These are phyloP conservation scores for Panaeolus cyanescens DNA, from an alignment of 768 basidiomycete species.

Conservation along the genomic window DNA sequence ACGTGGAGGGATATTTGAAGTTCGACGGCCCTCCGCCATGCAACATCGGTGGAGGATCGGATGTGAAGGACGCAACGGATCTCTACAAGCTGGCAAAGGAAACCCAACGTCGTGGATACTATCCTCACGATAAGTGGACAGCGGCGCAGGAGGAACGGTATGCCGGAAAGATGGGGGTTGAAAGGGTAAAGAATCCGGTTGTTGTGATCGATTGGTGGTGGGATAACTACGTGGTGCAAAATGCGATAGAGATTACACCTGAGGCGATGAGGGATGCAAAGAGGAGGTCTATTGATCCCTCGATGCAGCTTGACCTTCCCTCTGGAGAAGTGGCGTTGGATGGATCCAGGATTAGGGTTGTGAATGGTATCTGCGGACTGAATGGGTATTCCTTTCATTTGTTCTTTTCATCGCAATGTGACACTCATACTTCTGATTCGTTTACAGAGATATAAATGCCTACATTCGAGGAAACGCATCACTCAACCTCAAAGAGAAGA, in stretches of 20 bases:
- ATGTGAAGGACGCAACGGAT: neutral
- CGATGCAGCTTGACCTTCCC: neutral
- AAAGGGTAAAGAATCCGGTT: neutral
- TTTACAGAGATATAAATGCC: neutral
- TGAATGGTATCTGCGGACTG: neutral
- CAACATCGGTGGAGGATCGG: neutral
- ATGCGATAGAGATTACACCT: neutral
- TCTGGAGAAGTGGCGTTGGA: neutral
- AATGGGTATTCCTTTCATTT: neutral
- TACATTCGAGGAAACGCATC: neutral
- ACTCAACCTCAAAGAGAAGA: neutral
- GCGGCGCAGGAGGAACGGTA: neutral
- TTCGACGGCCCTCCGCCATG: neutral
- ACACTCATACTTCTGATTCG: neutral
- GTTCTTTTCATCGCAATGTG: neutral
- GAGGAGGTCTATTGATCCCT: neutral
- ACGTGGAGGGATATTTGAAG: neutral
- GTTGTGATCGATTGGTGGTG: neutral
- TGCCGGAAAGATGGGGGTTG: neutral
- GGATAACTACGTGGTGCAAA: neutral
- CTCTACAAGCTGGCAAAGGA: neutral
- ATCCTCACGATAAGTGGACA: neutral
- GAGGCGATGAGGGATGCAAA: neutral
- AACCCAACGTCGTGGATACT: neutral
- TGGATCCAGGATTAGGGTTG: neutral